Conservation (phyloP, 2,329 filamentous ascomycete species). For the Calonectria leucothoes region DNA sequence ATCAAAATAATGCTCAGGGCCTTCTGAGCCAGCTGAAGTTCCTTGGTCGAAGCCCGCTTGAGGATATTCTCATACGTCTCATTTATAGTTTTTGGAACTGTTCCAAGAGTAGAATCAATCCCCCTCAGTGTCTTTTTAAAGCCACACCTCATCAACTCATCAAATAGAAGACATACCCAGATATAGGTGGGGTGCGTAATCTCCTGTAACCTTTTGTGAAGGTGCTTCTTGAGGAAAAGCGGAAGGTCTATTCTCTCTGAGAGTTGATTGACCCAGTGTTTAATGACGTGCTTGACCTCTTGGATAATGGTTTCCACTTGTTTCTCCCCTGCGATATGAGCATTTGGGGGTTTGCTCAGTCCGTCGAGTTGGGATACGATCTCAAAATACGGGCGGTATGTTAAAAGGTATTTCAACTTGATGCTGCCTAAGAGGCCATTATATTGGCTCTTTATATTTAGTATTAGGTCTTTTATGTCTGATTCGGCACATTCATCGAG, state of each 20-base stretch:
- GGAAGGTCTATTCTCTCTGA: too few relatives aligned
- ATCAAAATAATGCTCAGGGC: constrained; percentile 41
- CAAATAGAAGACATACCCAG: constrained; percentile 50
- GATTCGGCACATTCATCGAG: constrained; percentile 50
- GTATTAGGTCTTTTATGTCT: constrained; percentile 37
- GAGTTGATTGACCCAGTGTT: constrained; percentile 38
- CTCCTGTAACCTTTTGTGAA: constrained; percentile 27
- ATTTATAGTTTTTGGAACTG: constrained; percentile 44
- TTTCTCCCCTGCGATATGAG: constrained; percentile 51
- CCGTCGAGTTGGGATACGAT: constrained; percentile 42
- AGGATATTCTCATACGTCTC: constrained; percentile 46
- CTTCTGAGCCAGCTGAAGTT: constrained; percentile 28
- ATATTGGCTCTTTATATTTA: neutral
- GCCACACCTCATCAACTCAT: constrained; percentile 38
- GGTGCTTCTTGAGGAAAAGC: too few relatives aligned
- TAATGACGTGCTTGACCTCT: constrained; percentile 51
- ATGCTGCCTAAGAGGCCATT: neutral
- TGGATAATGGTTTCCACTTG: constrained; percentile 48
- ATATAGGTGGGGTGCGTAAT: constrained; percentile 50
- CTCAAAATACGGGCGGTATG: constrained; percentile 48
- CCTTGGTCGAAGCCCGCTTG: constrained; percentile 15
- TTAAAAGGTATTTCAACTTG: constrained; percentile 49
- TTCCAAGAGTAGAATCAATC: constrained; percentile 29
- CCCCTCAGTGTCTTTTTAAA: constrained; percentile 37
- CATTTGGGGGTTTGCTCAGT: constrained; percentile 38